These are phyloP conservation scores for Isabelozyma pseudorhagii DNA, from an alignment of 805 yeast species.

Conservation along the genomic window DNA sequence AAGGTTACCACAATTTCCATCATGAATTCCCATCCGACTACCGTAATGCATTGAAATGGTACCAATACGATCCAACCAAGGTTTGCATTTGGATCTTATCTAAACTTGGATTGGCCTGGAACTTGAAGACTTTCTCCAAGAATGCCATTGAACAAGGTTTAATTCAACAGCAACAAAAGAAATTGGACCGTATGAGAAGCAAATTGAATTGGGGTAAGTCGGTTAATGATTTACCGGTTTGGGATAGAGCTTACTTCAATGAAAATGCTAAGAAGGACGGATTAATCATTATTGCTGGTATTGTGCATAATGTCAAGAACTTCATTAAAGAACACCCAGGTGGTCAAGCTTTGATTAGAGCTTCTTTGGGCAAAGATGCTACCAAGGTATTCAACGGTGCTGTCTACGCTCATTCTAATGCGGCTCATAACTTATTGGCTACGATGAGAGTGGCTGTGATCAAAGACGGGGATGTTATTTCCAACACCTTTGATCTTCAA, in stretches of 20 bases:
- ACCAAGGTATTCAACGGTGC: slow-evolving; percentile 84
- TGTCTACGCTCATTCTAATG: slow-evolving; percentile 80
- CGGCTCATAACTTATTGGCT: slow-evolving; percentile 80
- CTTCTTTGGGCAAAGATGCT: slow-evolving; percentile 78
- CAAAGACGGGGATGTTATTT: slow-evolving; percentile 59
- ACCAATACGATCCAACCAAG: slow-evolving; percentile 85
- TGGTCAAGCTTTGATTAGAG: slow-evolving; percentile 68
- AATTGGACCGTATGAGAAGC: slow-evolving; percentile 59
- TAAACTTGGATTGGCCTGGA: slow-evolving; percentile 65
- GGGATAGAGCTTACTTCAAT: slow-evolving; percentile 64
- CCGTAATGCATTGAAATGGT: slow-evolving; percentile 85
- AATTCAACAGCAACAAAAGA: slow-evolving; percentile 81
- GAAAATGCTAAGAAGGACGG: slow-evolving; percentile 53
- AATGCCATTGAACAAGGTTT: slow-evolving; percentile 81
- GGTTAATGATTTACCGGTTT: slow-evolving; percentile 63
- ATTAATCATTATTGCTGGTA: slow-evolving; percentile 70
- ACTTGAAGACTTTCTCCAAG: slow-evolving; percentile 72
- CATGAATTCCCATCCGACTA: slow-evolving; percentile 89
- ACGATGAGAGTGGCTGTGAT: slow-evolving; percentile 81
- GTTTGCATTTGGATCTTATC: slow-evolving; percentile 55
- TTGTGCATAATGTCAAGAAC: slow-evolving; percentile 69
- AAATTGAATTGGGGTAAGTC: slow-evolving; percentile 75
- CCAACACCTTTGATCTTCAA: slow-evolving; percentile 53
- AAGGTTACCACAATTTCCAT: slow-evolving; percentile 88
- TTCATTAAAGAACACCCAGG: slow-evolving; percentile 82